Conservation (phyloP, 208 protist genomes). For the Hexamita inflata region DNA sequence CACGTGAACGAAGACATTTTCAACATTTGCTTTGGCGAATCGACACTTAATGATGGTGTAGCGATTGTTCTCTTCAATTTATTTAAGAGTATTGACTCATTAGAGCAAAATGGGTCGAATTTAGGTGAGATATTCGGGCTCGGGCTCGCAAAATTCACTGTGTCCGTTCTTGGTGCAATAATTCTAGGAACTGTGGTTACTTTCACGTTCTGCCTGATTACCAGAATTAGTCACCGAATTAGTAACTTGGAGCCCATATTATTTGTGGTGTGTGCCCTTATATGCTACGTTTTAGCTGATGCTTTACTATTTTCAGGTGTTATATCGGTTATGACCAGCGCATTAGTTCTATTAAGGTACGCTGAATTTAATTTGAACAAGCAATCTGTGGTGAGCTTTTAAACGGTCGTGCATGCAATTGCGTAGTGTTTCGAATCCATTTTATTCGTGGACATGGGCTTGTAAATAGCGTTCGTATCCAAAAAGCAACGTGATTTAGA, state of each 20-base stretch:
- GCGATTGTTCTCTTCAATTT: slow-evolving; percentile 6
- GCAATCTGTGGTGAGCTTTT: not conserved
- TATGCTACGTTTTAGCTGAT: not conserved
- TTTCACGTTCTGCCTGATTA: not conserved
- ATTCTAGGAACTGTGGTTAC: not conserved
- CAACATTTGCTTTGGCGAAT: not conserved
- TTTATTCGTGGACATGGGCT: not conserved
- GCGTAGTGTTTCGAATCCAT: not conserved
- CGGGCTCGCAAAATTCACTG: not conserved
- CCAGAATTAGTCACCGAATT: not conserved
- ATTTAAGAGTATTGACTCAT: not conserved
- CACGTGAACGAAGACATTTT: not conserved
- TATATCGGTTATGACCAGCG: not conserved
- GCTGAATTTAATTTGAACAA: not conserved
- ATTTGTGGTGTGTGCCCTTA: not conserved
- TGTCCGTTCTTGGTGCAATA: not conserved
- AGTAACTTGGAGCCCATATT: not conserved
- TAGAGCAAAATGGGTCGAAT: not conserved
- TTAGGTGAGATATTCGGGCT: not conserved
- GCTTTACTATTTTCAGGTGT: not conserved
- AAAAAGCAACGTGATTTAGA: not conserved
- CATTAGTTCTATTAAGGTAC: not conserved
- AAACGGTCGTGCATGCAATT: not conserved
- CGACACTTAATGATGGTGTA: not conserved
- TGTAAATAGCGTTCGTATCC: not conserved